Base-by-base conservation (phyloP, 192 early-diverging fungal genomes). In the Backusella luteola region DNA sequence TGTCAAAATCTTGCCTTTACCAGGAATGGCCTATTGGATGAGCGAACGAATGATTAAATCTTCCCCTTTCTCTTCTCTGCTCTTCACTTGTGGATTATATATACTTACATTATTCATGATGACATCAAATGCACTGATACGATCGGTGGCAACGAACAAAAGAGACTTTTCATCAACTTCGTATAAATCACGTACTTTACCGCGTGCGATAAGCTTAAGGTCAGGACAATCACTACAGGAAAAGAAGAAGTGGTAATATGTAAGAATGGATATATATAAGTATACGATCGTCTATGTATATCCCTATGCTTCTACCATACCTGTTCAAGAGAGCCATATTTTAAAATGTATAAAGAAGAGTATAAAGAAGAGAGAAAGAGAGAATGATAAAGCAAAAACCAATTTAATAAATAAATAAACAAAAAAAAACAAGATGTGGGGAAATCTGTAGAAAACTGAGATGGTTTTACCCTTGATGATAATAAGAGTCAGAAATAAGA, bases 111-210 rank as follows among this genome's bases (percentile, higher is more conserved):
- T 96, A 77, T 94, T 94, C 97, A 99, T 97, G 76, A 99, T 95
- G 42, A 99, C 97, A 76, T 99, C 98, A 85, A 94, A 99, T 2
- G 98, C 97, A 80, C 93, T 95, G 85, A 99, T 95, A 72, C 98
- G 90, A 87, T 99, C 98, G 3, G 97, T 96, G 23, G 98, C 97
- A 11, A 99, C 96, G 83, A 99, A 99, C 38, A 99, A 90, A 73
- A 99, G 86, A 15, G 90, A 85, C 59, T 90, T 76, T 19, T 92
- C 92, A 84, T 98, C 93, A 29, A 99, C 87, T 68, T 94, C 92
- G 87, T 99, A 99, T 67, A 99, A 88, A 78, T 99, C 98, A 63
- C 98, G 91, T 67, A 99, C 97, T 81, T 96, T 99, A 67, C 97
- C 98, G 34, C 97, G 92, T 9, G 94, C 93, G 67, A 99, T 75